phyloP scores from a whole-genome alignment of 2,329 filamentous ascomycete species.

The Tolypocladium paradoxum region DNA sequence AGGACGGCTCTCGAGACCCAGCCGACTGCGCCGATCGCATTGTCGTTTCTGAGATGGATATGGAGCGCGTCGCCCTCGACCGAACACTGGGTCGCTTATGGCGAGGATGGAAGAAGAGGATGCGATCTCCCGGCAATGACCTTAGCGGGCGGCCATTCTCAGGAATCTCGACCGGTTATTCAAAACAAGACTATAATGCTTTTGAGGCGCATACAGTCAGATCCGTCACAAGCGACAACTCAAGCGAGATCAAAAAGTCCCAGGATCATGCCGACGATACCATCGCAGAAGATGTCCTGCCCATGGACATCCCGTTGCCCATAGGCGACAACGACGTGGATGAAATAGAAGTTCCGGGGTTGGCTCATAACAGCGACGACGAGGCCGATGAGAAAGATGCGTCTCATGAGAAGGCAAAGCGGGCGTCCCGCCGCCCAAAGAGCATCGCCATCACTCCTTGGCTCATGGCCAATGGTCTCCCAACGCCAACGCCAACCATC shows the following conservation, averaged over 20 bases:
- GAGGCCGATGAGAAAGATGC: slow-evolving; percentile 37
- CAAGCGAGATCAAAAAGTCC: slow-evolving; percentile 3
- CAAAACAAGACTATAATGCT: slow-evolving; percentile 22
- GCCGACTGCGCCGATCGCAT: slow-evolving; percentile 51
- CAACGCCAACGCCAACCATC: slow-evolving; percentile 19
- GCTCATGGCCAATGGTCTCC: slow-evolving; percentile 15
- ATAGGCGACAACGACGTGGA: slow-evolving; percentile 56
- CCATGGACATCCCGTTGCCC: slow-evolving; percentile 52
- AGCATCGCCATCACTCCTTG: slow-evolving; percentile 24
- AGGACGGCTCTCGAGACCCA: slow-evolving; percentile 34
- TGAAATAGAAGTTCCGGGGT: slow-evolving; percentile 70
- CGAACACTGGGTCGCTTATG: slow-evolving; percentile 80
- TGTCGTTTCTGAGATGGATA: slow-evolving; percentile 80
- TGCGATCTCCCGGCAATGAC: slow-evolving; percentile 46
- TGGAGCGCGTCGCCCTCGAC: slow-evolving; percentile 87
- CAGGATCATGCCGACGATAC: slow-evolving; percentile 9
- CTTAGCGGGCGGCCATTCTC: slow-evolving; percentile 38
- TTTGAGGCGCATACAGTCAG: slow-evolving; percentile 24
- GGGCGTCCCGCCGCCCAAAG: slow-evolving; percentile 29
- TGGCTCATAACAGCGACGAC: slow-evolving; percentile 52
- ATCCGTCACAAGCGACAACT: slow-evolving; percentile 3
- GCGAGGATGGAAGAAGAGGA: slow-evolving; percentile 89
- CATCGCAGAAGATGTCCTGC: slow-evolving; percentile 18
- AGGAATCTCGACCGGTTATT: slow-evolving; percentile 27
- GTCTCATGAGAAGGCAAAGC: slow-evolving; percentile 16